phyloP scores from a whole-genome alignment of 306 rosid species.

The Delonix regia region DNA sequence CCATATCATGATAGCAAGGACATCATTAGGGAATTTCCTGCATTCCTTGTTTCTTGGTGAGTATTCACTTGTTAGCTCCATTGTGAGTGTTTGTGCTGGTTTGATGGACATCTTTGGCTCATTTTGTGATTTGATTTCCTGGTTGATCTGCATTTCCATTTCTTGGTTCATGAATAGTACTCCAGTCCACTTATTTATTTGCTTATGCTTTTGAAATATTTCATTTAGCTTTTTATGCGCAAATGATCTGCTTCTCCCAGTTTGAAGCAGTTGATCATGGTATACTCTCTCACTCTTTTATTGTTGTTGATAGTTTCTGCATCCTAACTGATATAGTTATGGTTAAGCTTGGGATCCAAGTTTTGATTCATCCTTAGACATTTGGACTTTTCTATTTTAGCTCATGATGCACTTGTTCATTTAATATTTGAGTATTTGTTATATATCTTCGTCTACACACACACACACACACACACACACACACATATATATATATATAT shows the following conservation, averaged over 20 bases:
- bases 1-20: slow-evolving; percentile 42
- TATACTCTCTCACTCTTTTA: too few relatives aligned
- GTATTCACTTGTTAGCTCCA: slow-evolving; percentile 48
- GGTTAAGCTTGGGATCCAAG: background rate
- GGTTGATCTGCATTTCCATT: slow-evolving; percentile 51
- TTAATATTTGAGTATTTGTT: background rate
- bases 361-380: background rate
- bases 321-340: background rate
- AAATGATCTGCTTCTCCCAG: background rate
- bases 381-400: background rate
- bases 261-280: background rate
- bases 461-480: too few relatives aligned
- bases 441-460: background rate
- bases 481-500: too few relatives aligned
- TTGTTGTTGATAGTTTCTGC: background rate
- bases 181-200: background rate
- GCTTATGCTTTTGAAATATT: slow-evolving; percentile 14
- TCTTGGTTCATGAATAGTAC: slow-evolving; percentile 15
- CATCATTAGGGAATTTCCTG: slow-evolving; percentile 48
- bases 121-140: slow-evolving; percentile 47
- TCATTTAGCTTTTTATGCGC: slow-evolving; percentile 2
- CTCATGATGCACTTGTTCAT: background rate
- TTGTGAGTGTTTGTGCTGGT: slow-evolving; percentile 65
- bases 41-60: slow-evolving; percentile 50
- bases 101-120: slow-evolving; percentile 49